A percentile compares a stretch with the other conserved stretches of the same genome.
Conservation (phyloP, 2,329 filamentous ascomycete species). For the Dactylellina drechsleri region DNA sequence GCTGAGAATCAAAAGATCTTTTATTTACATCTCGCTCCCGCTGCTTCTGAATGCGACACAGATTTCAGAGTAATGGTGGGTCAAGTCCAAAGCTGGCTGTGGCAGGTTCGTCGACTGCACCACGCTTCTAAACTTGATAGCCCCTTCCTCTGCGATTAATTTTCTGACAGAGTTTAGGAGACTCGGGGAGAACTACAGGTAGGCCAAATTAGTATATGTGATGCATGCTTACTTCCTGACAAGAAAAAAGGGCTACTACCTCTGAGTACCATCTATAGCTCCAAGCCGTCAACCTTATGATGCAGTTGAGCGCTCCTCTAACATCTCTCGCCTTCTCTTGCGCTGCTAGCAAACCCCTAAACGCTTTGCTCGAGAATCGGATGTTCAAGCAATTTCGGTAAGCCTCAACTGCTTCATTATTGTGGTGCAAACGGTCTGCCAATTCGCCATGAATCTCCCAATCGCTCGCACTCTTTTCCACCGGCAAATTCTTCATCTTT, state of each 20-base stretch:
- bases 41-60: constrained; percentile 96
- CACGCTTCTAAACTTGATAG: constrained; percentile 95
- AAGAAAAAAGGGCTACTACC: constrained; percentile 63
- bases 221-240: neutral
- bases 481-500: constrained; percentile 89
- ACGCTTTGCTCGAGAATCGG: constrained; percentile 91
- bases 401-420: constrained; percentile 88
- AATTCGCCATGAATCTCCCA: constrained; percentile 97
- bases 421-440: constrained; percentile 90
- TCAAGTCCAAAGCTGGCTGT: constrained; percentile 90
- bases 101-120: constrained; percentile 95
- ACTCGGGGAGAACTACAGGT: constrained; percentile 81
- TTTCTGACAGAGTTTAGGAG: constrained; percentile 87
- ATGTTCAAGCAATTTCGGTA: constrained; percentile 87
- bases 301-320: constrained; percentile 80
- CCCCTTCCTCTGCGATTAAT: constrained; percentile 95
- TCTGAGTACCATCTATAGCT: constrained; percentile 99
- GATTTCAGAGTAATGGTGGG: constrained; percentile 92
- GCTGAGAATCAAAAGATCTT: constrained; percentile 10
- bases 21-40: constrained; percentile 73
- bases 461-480: constrained; percentile 95
- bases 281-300: constrained; percentile 94
- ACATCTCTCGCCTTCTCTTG: constrained; percentile 83
- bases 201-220: constrained; percentile 54
- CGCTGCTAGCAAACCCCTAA: constrained; percentile 82